Base-by-base conservation (phyloP, 176 grass and related monocot genomes). In the Avena insularis region DNA sequence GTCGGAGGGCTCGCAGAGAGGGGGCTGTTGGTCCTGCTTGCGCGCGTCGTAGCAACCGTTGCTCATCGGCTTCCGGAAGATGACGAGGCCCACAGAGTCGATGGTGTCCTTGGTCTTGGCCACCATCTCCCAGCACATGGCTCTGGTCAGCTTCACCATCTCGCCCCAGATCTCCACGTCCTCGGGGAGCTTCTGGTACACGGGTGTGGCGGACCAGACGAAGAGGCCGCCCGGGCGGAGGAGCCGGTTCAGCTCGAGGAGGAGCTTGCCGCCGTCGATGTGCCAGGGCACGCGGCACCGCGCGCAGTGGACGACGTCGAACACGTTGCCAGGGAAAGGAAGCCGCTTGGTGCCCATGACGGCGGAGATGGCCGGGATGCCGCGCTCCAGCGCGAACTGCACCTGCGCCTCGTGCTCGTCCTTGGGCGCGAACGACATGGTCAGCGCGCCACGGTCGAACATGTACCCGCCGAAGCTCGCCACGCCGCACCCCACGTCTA, bases 331-430 rank as follows among this genome's bases (percentile, higher is more conserved):
- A 1, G 94, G 97, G 80, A 96, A 99, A 1, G 91, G 92, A 4
- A 99, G 94, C 12, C 97, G 90, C 49, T 59, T 86, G 0, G 97
- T 99, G 68, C 97, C 97, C 97, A 99, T 99, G 6, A 99, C 97
- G 2, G 94, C 92, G 13, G 94, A 96, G 76, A 99, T 92, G 21
- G 94, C 97, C 50, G 97, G 97, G 78, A 99, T 94, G n/a, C 94
- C 97, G 5, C 97, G 86, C 90, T 99, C 94, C 62, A 99, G 84
- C 64, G 97, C 97, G 87, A 99, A 96, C 81, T 99, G 97, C 66
- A 99, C 97, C 89, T 99, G 97, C 71, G 97, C 97, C 83, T 94
- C 97, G 83, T 99, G 94, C 90, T 99, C 97, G 83, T 96, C 97
- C 62, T 96, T 99, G 50, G 97, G 97, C 31, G 97, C 97, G 36